Conservation (phyloP, 371 early-diverging fungal genomes). For the Basidiobolus meristosporus region DNA sequence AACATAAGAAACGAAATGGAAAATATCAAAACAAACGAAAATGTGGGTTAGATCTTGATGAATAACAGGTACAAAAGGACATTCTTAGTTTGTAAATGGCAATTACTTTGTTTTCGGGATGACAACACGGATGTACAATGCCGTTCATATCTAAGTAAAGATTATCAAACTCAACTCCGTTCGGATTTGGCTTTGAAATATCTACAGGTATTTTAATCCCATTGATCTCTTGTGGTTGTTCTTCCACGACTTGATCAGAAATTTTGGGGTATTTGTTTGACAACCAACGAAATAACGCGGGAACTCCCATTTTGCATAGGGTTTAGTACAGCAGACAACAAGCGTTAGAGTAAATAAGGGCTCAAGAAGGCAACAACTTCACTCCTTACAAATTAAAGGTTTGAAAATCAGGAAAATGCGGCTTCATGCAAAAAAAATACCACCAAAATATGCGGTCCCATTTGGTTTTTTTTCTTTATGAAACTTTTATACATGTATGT, state of each 20-base stretch:
- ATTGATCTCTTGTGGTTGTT: constrained; percentile 52
- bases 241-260: constrained; percentile 60
- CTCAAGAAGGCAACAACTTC: too few species aligned
- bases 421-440: too few species aligned
- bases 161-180: constrained; percentile 86
- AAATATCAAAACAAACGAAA: not conserved
- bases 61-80: not conserved
- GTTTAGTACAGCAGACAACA: too few species aligned
- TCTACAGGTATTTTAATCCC: constrained; percentile 68
- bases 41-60: constrained; percentile 1
- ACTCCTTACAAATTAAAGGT: too few species aligned
- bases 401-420: too few species aligned
- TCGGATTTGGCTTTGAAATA: constrained; percentile 80
- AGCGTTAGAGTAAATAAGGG: too few species aligned
- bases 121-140: constrained; percentile 97
- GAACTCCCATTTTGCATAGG: constrained; percentile 57
- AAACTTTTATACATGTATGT: too few species aligned
- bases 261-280: constrained; percentile 88
- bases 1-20: not conserved
- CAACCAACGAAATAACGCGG: constrained; percentile 68
- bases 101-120: constrained; percentile 72
- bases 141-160: constrained; percentile 99
- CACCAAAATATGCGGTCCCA: too few species aligned
- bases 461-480: too few species aligned
- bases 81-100: not conserved